Evolutionary conservation across 1,139 yeast genomes (phyloP).

Genomic region (Tardiomyces digboiensis): DNA sequence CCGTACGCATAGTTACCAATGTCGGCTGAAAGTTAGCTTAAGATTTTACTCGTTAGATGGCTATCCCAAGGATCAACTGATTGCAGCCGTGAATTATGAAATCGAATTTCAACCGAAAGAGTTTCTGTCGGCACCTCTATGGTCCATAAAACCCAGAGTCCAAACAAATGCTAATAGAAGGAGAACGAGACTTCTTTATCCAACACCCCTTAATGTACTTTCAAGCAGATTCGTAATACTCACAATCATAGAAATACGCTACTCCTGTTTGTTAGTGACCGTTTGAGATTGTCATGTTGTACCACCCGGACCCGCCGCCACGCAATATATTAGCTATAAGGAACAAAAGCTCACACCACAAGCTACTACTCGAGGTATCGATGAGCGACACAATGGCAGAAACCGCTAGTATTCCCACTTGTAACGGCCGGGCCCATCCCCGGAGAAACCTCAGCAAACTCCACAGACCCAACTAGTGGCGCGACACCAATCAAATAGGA

Average conservation of each 20-base stretch:
- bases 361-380: too few relatives aligned
- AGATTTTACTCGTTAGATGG: background rate
- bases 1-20: slow-evolving; percentile 98
- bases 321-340: too few relatives aligned
- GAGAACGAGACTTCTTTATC: too few relatives aligned
- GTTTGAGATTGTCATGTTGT: slow-evolving; percentile 4
- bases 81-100: background rate
- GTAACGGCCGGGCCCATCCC: too few relatives aligned
- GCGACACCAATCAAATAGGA: slow-evolving; percentile 6
- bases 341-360: too few relatives aligned
- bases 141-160: background rate
- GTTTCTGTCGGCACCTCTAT: background rate
- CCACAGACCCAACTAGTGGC: too few relatives aligned
- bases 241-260: slow-evolving; percentile 52
- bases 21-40: slow-evolving; percentile 36
- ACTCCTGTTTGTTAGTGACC: slow-evolving; percentile 30
- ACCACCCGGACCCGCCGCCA: background rate
- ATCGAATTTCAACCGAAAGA: background rate
- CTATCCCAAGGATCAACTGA: background rate
- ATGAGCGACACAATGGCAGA: too few relatives aligned
- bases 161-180: too few relatives aligned
- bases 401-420: too few relatives aligned
- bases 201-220: too few relatives aligned
- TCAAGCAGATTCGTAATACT: slow-evolving; percentile 3
- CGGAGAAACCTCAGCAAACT: too few relatives aligned